phyloP scores from a whole-genome alignment of 2,329 filamentous ascomycete species.

The Helotiales sp. region DNA sequence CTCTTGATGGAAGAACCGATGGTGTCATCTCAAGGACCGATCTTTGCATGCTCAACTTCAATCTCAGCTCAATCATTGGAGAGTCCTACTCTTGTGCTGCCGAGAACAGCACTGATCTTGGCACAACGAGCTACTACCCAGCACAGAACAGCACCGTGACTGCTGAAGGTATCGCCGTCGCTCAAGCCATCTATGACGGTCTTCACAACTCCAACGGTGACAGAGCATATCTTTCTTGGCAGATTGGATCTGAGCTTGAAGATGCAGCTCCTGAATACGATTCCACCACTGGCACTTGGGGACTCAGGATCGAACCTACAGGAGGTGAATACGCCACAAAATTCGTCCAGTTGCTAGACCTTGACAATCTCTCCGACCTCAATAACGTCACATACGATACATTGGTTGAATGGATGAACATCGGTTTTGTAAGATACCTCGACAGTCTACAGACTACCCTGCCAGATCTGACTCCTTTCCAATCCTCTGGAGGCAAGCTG shows the following conservation, averaged over 20 bases:
- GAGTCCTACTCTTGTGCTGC: constrained; percentile 44
- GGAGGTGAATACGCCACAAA: constrained; percentile 32
- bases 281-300: constrained; percentile 36
- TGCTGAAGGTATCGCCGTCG: constrained; percentile 34
- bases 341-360: constrained; percentile 40
- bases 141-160: constrained; percentile 20
- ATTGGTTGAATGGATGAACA: constrained; percentile 52
- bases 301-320: constrained; percentile 35
- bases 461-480: constrained; percentile 52
- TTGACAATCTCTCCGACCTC: constrained; percentile 45
- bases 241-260: constrained; percentile 31
- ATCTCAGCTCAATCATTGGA: constrained; percentile 47
- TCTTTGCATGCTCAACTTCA: constrained; percentile 46
- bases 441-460: constrained; percentile 53
- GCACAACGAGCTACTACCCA: constrained; percentile 4
- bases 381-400: constrained; percentile 55
- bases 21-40: constrained; percentile 52
- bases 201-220: constrained; percentile 37
- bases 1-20: constrained; percentile 53
- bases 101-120: constrained; percentile 11
- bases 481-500: constrained; percentile 51
- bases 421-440: constrained; percentile 46
- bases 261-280: constrained; percentile 38
- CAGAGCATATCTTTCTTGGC: constrained; percentile 39
- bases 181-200: constrained; percentile 37